Evolutionary conservation across 805 yeast species (phyloP).

Genomic region (Grigorovia transvaalensis): DNA sequence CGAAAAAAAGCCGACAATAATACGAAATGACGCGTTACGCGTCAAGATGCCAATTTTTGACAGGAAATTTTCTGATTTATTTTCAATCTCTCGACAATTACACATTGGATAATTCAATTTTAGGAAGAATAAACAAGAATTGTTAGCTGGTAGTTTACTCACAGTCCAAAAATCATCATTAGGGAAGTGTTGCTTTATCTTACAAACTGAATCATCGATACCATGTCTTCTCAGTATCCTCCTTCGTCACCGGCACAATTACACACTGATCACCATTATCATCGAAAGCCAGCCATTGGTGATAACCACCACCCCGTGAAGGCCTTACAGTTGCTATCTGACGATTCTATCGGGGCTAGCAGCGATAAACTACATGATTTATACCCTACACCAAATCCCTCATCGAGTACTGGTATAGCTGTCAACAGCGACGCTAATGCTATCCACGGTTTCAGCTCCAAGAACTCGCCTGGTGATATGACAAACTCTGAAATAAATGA

Average conservation of each 20-base stretch:
- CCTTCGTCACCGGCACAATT: slow-evolving; percentile 30
- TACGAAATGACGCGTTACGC: neutral
- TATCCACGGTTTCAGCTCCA: neutral
- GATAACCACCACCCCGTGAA: neutral
- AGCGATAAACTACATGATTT: neutral
- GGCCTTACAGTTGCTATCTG: neutral
- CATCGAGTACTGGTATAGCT: slow-evolving; percentile 40
- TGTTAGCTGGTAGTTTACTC: too few relatives aligned
- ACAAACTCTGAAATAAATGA: neutral
- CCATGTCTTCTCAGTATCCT: slow-evolving; percentile 12
- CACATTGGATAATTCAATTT: too few relatives aligned
- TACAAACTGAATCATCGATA: too few relatives aligned
- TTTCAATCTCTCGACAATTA: too few relatives aligned
- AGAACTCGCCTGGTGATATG: neutral
- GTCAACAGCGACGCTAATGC: neutral
- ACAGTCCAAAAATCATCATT: too few relatives aligned
- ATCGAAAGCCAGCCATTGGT: neutral
- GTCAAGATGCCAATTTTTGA: neutral
- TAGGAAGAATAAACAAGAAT: too few relatives aligned
- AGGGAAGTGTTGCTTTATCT: neutral
- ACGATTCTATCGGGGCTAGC: neutral
- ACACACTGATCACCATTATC: slow-evolving; percentile 3
- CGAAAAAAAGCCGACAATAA: neutral
- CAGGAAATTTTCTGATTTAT: neutral
- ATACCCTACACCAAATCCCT: slow-evolving; percentile 69